phyloP scores from a whole-genome alignment of 768 basidiomycete genomes.

The Rhizopogon vinicolor region DNA sequence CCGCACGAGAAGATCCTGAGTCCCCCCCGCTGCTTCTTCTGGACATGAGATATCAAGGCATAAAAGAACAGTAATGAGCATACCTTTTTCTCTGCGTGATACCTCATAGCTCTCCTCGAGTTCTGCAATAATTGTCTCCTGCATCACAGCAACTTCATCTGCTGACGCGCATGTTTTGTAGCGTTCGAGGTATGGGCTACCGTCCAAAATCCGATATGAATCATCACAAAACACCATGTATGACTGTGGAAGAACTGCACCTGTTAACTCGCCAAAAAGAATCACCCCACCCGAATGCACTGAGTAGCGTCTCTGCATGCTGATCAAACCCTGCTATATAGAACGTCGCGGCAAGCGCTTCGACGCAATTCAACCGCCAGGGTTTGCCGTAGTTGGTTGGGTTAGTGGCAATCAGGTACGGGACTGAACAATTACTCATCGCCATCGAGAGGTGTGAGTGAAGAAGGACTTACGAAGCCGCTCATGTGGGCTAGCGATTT shows the following conservation, averaged over 20 bases:
- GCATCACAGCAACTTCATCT: slow-evolving; percentile 52
- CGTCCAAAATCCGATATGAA: neutral
- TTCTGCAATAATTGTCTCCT: slow-evolving; percentile 67
- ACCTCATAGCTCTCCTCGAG: slow-evolving; percentile 58
- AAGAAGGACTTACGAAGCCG: slow-evolving; percentile 60
- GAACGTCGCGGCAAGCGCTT: slow-evolving; percentile 91
- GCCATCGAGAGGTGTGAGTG: neutral
- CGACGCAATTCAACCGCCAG: slow-evolving; percentile 93
- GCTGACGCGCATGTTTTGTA: slow-evolving; percentile 72
- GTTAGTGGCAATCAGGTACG: slow-evolving; percentile 92
- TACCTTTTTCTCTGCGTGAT: slow-evolving; percentile 51
- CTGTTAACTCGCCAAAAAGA: slow-evolving; percentile 85
- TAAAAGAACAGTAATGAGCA: slow-evolving; percentile 1
- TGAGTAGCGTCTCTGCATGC: slow-evolving; percentile 75
- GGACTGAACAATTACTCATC: slow-evolving; percentile 49
- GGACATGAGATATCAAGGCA: neutral
- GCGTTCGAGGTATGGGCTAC: slow-evolving; percentile 50
- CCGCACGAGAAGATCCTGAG: slow-evolving; percentile 59
- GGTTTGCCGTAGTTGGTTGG: slow-evolving; percentile 98
- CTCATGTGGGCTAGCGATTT: slow-evolving; percentile 92
- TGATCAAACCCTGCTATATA: slow-evolving; percentile 85
- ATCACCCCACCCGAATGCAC: slow-evolving; percentile 87
- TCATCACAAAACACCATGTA: neutral
- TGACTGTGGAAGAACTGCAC: slow-evolving; percentile 28
- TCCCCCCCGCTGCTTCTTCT: slow-evolving; percentile 25